These are phyloP conservation scores for Cryptococcus sp. DNA, from an alignment of 1,284 basidiomycete genomes.

Conservation along the genomic window DNA sequence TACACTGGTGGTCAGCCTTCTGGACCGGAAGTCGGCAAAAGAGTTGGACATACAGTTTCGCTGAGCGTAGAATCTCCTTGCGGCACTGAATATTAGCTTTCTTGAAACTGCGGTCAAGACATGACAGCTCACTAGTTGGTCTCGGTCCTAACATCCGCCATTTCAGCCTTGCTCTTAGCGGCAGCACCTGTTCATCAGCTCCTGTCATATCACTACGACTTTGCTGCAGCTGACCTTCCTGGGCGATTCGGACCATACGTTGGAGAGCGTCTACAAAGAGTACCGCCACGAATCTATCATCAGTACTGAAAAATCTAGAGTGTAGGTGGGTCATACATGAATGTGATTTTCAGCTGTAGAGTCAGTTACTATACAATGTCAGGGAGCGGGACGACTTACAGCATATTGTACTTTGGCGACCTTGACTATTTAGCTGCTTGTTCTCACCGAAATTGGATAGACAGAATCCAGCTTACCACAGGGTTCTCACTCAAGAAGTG, in stretches of 20 bases:
- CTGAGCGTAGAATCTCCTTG: slow-evolving; percentile 79
- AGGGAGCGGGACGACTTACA: slow-evolving; percentile 21
- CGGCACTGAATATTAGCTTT: slow-evolving; percentile 50
- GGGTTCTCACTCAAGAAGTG: slow-evolving; percentile 51
- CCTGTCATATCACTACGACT: not conserved
- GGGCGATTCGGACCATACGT: slow-evolving; percentile 80
- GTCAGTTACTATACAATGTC: slow-evolving; percentile 12
- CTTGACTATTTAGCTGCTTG: slow-evolving; percentile 22
- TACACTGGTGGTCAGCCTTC: slow-evolving; percentile 59
- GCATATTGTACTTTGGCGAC: slow-evolving; percentile 54
- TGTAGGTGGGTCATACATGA: slow-evolving; percentile 62
- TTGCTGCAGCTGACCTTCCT: slow-evolving; percentile 34
- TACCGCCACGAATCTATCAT: slow-evolving; percentile 72
- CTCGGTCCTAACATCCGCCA: slow-evolving; percentile 69
- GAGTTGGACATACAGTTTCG: slow-evolving; percentile 53
- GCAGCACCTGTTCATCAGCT: slow-evolving; percentile 60
- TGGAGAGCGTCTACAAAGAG: slow-evolving; percentile 73
- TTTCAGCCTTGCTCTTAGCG: slow-evolving; percentile 59
- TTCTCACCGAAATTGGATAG: not conserved
- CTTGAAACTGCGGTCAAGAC: not conserved
- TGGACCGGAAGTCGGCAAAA: not conserved
- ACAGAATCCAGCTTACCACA: slow-evolving; percentile 24
- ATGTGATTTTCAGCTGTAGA: slow-evolving; percentile 75
- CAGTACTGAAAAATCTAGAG: not conserved
- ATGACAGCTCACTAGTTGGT: slow-evolving; percentile 59